Conservation (phyloP, 768 basidiomycete genomes). For the Kondoa malvinella region DNA sequence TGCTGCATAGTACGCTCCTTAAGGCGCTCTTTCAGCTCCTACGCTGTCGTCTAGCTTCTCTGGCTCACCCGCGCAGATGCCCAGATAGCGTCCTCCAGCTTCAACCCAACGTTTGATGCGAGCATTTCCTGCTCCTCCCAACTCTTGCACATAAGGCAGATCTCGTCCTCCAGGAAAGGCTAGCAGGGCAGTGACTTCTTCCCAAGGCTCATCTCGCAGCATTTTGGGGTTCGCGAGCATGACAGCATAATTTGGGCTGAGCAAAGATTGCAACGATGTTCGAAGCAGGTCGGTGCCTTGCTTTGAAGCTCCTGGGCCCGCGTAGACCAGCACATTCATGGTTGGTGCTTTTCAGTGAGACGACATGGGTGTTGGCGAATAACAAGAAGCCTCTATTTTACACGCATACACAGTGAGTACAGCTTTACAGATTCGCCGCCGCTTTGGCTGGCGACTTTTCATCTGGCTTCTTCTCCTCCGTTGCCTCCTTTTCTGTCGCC, state of each 20-base stretch:
- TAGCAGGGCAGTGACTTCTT: constrained; percentile 53
- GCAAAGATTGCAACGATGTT: constrained; percentile 40
- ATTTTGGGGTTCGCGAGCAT: constrained; percentile 46
- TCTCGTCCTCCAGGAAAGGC: constrained; percentile 52
- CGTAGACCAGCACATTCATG: constrained; percentile 64
- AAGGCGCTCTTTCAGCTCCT: neutral
- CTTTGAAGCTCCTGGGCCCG: constrained; percentile 45
- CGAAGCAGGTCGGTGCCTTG: constrained; percentile 38
- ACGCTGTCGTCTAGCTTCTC: neutral
- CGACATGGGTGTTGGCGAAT: neutral
- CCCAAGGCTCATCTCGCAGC: constrained; percentile 59
- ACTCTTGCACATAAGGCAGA: constrained; percentile 34
- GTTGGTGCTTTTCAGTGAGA: neutral
- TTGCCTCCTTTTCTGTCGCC: neutral
- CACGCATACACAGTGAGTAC: neutral
- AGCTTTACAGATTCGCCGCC: neutral
- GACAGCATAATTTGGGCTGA: constrained; percentile 61
- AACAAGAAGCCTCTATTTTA: neutral
- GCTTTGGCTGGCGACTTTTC: no score
- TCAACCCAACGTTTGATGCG: constrained; percentile 45
- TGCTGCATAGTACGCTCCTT: constrained; percentile 41
- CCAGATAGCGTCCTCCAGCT: constrained; percentile 52
- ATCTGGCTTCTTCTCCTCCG: neutral
- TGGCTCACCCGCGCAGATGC: constrained; percentile 39
- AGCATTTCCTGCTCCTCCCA: constrained; percentile 33